A percentile compares a stretch with the other conserved stretches of the same genome.
Evolutionary conservation across 345 rosid species (phyloP).

Genomic region (Euphorbia tirucalli): DNA sequence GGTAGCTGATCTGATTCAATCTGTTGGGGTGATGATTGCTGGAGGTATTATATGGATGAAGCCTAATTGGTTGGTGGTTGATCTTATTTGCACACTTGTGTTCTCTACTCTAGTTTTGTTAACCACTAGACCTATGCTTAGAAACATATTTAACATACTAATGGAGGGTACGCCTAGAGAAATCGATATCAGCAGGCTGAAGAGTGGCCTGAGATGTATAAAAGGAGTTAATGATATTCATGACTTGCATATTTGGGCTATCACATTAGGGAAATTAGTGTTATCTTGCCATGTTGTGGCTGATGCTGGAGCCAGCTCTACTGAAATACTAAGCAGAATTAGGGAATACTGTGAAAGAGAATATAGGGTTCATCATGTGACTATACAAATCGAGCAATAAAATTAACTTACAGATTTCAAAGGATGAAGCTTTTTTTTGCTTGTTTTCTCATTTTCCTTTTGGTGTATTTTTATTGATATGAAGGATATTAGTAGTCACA

Average conservation of each 20-base stretch:
- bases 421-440: background rate
- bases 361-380: conserved; percentile 61
- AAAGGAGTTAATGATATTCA: conserved; percentile 52
- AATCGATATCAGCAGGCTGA: conserved; percentile 42
- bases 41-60: conserved; percentile 65
- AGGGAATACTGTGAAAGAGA: conserved; percentile 52
- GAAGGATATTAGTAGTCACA: background rate
- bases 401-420: background rate
- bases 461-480: background rate
- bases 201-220: conserved; percentile 45
- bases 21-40: conserved; percentile 76
- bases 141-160: conserved; percentile 46
- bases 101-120: conserved; percentile 55
- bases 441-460: background rate
- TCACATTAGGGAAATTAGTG: conserved; percentile 61
- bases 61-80: conserved; percentile 62
- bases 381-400: conserved; percentile 62
- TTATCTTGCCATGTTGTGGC: conserved; percentile 67
- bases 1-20: conserved; percentile 71
- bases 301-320: conserved; percentile 46
- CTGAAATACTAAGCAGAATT: conserved; percentile 44
- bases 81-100: conserved; percentile 63
- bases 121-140: conserved; percentile 64
- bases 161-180: conserved; percentile 72
- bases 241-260: conserved; percentile 83